Conservation (phyloP, 441 rosid species). For the Adansonia grandidieri region DNA sequence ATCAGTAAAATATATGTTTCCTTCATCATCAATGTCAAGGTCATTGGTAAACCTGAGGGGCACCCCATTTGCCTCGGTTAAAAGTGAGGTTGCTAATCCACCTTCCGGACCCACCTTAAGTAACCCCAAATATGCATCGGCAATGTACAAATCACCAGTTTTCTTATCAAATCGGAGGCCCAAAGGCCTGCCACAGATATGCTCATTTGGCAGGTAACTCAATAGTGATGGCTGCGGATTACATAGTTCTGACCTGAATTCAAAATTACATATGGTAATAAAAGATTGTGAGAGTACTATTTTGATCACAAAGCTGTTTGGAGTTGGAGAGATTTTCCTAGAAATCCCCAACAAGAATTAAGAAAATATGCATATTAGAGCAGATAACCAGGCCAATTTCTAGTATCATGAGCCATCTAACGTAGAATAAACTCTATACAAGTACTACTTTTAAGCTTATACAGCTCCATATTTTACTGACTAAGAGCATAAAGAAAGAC, state of each 20-base stretch:
- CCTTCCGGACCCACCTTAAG: slow-evolving; percentile 93
- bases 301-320: not conserved
- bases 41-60: slow-evolving; percentile 81
- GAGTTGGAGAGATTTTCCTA: not conserved
- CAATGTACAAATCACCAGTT: slow-evolving; percentile 83
- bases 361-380: not conserved
- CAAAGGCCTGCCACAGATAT: slow-evolving; percentile 89
- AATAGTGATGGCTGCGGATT: slow-evolving; percentile 61
- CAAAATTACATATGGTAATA: slow-evolving; percentile 13
- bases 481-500: not conserved
- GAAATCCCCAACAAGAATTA: not conserved
- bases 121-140: slow-evolving; percentile 89
- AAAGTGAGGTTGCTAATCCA: slow-evolving; percentile 72
- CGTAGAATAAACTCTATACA: not conserved
- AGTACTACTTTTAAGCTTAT: not conserved
- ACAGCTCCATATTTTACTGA: not conserved
- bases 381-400: not conserved
- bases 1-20: slow-evolving; percentile 84
- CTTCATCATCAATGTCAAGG: slow-evolving; percentile 84
- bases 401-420: not conserved
- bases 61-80: slow-evolving; percentile 79
- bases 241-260: slow-evolving; percentile 76
- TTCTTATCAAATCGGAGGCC: slow-evolving; percentile 82
- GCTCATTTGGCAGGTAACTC: slow-evolving; percentile 77
- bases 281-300: not conserved